These are phyloP conservation scores for Ogataea thermomethanolica DNA, from an alignment of 805 yeast species.

Conservation along the genomic window DNA sequence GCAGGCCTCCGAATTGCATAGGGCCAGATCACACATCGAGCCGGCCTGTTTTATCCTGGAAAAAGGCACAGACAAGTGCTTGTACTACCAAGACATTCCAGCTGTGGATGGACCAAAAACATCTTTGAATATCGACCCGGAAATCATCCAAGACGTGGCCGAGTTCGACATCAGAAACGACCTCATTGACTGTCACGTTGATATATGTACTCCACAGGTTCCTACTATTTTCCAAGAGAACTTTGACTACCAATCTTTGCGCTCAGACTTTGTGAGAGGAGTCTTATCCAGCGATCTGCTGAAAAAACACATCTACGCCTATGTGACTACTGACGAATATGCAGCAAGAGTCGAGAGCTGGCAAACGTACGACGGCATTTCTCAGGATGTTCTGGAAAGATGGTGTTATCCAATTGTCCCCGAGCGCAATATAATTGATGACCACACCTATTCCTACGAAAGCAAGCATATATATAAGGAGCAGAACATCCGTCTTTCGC, in stretches of 20 bases:
- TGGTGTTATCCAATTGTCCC: constrained; percentile 93
- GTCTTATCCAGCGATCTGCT: constrained; percentile 85
- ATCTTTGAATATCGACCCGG: constrained; percentile 72
- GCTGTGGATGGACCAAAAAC: constrained; percentile 44
- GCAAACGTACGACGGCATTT: constrained; percentile 87
- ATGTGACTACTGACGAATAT: constrained; percentile 72
- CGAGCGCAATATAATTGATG: constrained; percentile 70
- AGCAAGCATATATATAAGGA: constrained; percentile 88
- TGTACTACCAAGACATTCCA: constrained; percentile 80
- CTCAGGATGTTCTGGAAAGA: constrained; percentile 85
- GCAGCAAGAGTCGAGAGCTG: constrained; percentile 96
- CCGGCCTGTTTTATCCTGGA: constrained; percentile 86
- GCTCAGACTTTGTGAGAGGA: constrained; percentile 88
- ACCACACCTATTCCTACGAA: constrained; percentile 75
- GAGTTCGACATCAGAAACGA: constrained; percentile 86
- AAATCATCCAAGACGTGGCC: constrained; percentile 69
- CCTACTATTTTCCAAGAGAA: constrained; percentile 96
- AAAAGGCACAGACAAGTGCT: constrained; percentile 66
- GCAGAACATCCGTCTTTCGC: constrained; percentile 82
- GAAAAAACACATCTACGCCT: constrained; percentile 87
- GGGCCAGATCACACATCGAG: constrained; percentile 75
- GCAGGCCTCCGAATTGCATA: constrained; percentile 78
- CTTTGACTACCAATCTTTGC: constrained; percentile 84
- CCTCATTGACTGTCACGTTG: constrained; percentile 93
- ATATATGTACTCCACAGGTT: constrained; percentile 90